Percentiles rank a stretch among this genome's conserved stretches.
Conservation (phyloP, 1,284 basidiomycete genomes). For the Gomphus sp. region DNA sequence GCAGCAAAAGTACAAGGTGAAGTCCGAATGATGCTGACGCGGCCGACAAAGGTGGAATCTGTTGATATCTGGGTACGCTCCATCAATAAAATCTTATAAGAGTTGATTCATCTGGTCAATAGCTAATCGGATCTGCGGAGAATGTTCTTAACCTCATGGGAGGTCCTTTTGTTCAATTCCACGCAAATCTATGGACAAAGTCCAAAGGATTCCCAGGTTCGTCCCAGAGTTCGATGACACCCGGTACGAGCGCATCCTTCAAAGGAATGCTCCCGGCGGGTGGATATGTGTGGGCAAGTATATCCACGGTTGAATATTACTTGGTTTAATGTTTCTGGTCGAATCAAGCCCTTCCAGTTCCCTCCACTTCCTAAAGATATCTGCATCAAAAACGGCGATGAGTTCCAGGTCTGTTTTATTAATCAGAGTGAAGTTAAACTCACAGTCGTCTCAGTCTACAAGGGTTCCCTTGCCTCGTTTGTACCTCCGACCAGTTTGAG, state of each 20-base stretch:
- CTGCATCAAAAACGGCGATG: too few species aligned
- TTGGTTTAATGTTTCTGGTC: neutral
- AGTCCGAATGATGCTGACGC: neutral
- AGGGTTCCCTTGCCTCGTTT: neutral
- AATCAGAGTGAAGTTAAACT: too few species aligned
- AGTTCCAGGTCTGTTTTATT: too few species aligned
- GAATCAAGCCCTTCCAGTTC: neutral
- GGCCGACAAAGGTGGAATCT: neutral
- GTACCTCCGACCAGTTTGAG: neutral
- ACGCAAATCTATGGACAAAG: constrained; percentile 1
- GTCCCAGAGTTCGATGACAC: neutral
- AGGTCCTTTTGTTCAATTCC: neutral
- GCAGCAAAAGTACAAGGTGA: neutral
- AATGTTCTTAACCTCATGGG: neutral
- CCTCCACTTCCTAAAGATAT: neutral
- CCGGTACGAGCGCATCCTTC: neutral
- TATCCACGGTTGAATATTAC: neutral
- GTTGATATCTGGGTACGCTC: constrained; percentile 3
- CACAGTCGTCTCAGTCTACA: neutral
- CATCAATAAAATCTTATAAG: neutral
- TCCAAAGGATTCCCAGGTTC: neutral
- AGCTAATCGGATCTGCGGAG: neutral
- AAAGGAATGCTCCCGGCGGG: neutral
- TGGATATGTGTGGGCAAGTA: neutral
- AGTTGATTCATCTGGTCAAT: neutral